Evolutionary conservation across 176 grass and related monocot genomes (phyloP).

Genomic region (Dendrocalamus sinicus): DNA sequence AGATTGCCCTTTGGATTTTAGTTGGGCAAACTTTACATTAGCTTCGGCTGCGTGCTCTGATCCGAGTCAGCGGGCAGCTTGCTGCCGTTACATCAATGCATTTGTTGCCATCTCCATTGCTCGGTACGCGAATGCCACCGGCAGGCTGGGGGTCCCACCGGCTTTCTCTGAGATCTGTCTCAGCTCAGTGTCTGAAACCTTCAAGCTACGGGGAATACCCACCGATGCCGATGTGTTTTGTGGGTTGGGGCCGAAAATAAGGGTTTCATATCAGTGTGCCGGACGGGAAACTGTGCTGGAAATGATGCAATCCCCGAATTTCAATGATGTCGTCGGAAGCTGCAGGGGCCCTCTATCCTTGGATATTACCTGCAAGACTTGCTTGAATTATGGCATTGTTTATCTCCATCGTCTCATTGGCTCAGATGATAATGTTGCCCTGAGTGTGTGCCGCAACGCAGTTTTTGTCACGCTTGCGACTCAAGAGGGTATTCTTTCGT

Average conservation of each 20-base stretch:
- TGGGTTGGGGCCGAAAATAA: conserved; percentile 86
- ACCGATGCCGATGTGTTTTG: conserved; percentile 62
- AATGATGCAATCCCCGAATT: conserved; percentile 96
- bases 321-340: conserved; percentile 80
- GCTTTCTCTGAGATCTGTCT: conserved; percentile 86
- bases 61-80: conserved; percentile 60
- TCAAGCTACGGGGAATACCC: conserved; percentile 72
- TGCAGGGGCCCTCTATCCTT: conserved; percentile 79
- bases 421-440: conserved; percentile 76
- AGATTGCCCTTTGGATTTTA: conserved; percentile 91
- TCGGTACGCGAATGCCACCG: conserved; percentile 79
- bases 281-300: conserved; percentile 77
- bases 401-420: conserved; percentile 80
- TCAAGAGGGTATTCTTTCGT: conserved; percentile 64
- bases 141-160: conserved; percentile 78
- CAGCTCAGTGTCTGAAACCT: conserved; percentile 60
- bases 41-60: conserved; percentile 68
- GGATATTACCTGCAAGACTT: conserved; percentile 90
- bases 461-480: conserved; percentile 85
- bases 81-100: conserved; percentile 96
- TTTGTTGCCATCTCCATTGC: conserved; percentile 90
- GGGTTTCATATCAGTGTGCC: conserved; percentile 87
- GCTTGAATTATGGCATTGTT: conserved; percentile 87
- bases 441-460: conserved; percentile 87
- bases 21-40: conserved; percentile 87